phyloP scores from a whole-genome alignment of 2,329 filamentous ascomycete genomes.

The Fusarium piperis region DNA sequence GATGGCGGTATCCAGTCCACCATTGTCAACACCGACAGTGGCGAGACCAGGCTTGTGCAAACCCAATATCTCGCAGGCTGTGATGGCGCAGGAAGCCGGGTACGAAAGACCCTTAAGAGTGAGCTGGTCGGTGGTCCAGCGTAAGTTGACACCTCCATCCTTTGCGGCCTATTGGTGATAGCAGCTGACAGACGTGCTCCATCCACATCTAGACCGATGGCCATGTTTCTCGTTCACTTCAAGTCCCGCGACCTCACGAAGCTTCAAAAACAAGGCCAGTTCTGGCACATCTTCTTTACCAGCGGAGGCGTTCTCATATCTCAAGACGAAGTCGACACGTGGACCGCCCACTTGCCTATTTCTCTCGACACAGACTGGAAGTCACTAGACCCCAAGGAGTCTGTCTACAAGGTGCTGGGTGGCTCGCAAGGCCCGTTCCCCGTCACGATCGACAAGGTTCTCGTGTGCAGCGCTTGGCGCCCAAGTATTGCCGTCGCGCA shows the following conservation, averaged over 20 bases:
- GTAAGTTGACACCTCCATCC: background rate
- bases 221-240: background rate
- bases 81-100: background rate
- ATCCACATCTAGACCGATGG: background rate
- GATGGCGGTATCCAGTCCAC: background rate
- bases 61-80: background rate
- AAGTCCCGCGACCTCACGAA: background rate
- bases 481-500: slow-evolving; percentile 36
- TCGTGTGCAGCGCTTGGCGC: slow-evolving; percentile 31
- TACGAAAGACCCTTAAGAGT: background rate
- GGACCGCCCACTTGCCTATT: background rate
- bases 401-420: slow-evolving; percentile 10
- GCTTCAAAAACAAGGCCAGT: background rate
- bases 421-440: background rate
- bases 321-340: background rate
- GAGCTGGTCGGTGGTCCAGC: background rate
- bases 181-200: background rate
- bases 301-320: background rate
- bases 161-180: background rate
- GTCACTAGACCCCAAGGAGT: background rate
- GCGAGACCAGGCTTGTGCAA: background rate
- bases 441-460: slow-evolving; percentile 37
- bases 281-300: background rate
- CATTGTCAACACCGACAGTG: background rate
- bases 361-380: background rate